Conservation (phyloP, 371 early-diverging fungal species). For the Gilbertella persicaria region DNA sequence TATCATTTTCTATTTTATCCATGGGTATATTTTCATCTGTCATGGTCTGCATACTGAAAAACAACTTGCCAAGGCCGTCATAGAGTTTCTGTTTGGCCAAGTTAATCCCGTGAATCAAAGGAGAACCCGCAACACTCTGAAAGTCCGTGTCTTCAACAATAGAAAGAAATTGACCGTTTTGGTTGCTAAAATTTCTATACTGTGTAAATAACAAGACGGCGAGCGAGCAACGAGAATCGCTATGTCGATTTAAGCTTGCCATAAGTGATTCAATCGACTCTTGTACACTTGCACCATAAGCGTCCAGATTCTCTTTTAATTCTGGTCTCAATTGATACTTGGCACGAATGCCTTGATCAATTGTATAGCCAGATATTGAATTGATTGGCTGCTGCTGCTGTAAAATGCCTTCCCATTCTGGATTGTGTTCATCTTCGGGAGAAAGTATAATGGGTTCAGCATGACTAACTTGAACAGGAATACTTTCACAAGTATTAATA, state of each 20-base stretch:
- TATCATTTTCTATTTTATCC: slow-evolving; percentile 11
- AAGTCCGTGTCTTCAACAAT: slow-evolving; percentile 46
- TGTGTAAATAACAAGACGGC: slow-evolving; percentile 57
- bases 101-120: slow-evolving; percentile 16
- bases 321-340: slow-evolving; percentile 31
- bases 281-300: slow-evolving; percentile 40
- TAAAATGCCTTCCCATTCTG: too few relatives aligned
- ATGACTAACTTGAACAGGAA: slow-evolving; percentile 58
- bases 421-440: not conserved
- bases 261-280: slow-evolving; percentile 38
- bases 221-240: slow-evolving; percentile 42
- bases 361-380: not conserved
- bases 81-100: slow-evolving; percentile 53
- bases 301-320: slow-evolving; percentile 33
- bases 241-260: slow-evolving; percentile 14
- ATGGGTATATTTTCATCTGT: slow-evolving; percentile 47
- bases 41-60: slow-evolving; percentile 64
- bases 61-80: slow-evolving; percentile 66
- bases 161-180: slow-evolving; percentile 44
- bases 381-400: too few relatives aligned
- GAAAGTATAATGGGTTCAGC: slow-evolving; percentile 44
- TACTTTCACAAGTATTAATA: slow-evolving; percentile 72
- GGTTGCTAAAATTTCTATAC: slow-evolving; percentile 50
- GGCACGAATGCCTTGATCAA: slow-evolving; percentile 9
- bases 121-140: slow-evolving; percentile 24